Base-by-base conservation (phyloP, 2,329 filamentous ascomycete species). In the Acrocalymma vagum region DNA sequence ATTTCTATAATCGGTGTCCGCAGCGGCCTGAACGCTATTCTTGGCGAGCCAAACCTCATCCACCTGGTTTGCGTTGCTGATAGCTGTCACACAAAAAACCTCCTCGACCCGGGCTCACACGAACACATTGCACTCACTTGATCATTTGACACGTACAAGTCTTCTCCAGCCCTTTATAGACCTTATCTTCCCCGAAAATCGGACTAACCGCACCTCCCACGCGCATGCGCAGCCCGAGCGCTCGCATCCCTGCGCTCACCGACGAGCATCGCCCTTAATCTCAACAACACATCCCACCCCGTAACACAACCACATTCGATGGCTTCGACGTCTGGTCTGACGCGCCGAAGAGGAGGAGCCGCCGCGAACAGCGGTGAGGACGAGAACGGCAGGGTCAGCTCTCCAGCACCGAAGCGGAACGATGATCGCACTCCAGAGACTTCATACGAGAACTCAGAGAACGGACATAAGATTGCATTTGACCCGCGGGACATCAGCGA, bases 391-490 rank as follows among this genome's bases (percentile, higher is more conserved):
- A 79, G 86, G 64, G 84, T 88, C 57, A 78, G 80, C 62, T 87
- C 84, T 33, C 85, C 85, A 25, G 77, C 78, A 42, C 82, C 85
- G 48, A 72, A 74, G 78, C 83, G 77, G 75, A 83, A 77, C 78
- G 82, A 77, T 48, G 78, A 78, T 59, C 74, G 79, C 51, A 71
- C 73, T 14, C 82, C 82, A 39, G 84, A 86, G 75, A 96, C 94
- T 47, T 93, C 88, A 63, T 97, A 95, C 78, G 88, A 92, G 75
- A 91, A 71, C 63, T 75, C 87, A 71, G 93, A 95, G 74, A 96
- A 96, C 76, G 94, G 94, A 56, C 94, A 97, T 81, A 96, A 95
- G 80, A 97, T 99, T 72, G 94, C 92, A 43, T 99, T 90, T 71
- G 94, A 99, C 72, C 94, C 94, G 45, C 83, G 93, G 72, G 94